Evolutionary conservation across 306 rosid genomes (phyloP).

Genomic region (Malus asiatica): DNA sequence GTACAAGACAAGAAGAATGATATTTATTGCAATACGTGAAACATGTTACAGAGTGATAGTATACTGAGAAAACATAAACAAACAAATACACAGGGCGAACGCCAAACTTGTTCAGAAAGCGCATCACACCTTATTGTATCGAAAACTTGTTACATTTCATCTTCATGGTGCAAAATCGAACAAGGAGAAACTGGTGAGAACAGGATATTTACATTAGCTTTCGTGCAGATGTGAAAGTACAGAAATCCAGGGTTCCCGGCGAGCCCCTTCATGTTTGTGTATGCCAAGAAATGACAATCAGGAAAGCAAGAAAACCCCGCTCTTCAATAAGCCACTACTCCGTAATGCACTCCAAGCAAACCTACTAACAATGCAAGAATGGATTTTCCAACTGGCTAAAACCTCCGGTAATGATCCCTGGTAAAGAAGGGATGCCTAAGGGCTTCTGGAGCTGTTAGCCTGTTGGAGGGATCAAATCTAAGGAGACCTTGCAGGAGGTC

Average conservation of each 20-base stretch:
- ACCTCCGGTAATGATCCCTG: conserved; percentile 52
- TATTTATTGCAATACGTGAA: background rate
- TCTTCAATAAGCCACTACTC: background rate
- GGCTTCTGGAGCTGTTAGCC: conserved; percentile 63
- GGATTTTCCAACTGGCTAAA: conserved; percentile 4
- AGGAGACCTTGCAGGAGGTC: conserved; percentile 78
- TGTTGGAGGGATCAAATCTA: conserved; percentile 56
- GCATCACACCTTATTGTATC: background rate
- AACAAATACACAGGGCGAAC: background rate
- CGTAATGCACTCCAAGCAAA: background rate
- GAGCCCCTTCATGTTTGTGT: background rate
- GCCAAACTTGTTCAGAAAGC: background rate
- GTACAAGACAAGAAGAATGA: background rate
- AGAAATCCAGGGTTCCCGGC: conserved; percentile 1
- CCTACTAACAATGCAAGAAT: background rate
- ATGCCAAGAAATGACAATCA: conserved; percentile 1
- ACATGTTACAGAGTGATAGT: no score
- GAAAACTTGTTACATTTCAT: background rate
- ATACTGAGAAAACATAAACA: background rate
- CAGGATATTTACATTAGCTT: conserved; percentile 13
- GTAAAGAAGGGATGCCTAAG: conserved; percentile 64
- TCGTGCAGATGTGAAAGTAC: background rate
- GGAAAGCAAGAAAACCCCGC: background rate
- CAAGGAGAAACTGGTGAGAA: background rate
- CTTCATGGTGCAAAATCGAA: conserved; percentile 8